Percentiles rank a stretch among this genome's conserved stretches.
Conservation (phyloP, 2,329 filamentous ascomycete genomes). For the Cladosporium sp. region DNA sequence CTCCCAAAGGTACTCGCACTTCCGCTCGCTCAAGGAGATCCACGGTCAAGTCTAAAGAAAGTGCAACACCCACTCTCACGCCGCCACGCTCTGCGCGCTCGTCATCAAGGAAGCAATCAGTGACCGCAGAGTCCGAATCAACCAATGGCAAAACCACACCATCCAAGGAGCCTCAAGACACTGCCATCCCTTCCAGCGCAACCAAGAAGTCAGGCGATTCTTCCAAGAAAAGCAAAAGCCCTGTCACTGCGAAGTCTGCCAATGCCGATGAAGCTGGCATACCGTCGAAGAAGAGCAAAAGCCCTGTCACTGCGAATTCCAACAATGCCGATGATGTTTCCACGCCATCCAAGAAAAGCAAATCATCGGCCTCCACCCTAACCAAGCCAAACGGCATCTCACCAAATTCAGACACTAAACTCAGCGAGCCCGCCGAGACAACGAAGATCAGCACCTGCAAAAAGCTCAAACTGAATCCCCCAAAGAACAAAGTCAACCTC, state of each 20-base stretch:
- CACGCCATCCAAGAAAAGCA: neutral
- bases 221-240: neutral
- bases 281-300: neutral
- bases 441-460: slow-evolving; percentile 18
- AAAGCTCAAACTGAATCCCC: slow-evolving; percentile 13
- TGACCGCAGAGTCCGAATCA: neutral
- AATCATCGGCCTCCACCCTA: neutral
- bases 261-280: no score
- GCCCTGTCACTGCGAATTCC: neutral
- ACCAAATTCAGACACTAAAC: neutral
- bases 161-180: neutral
- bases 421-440: neutral
- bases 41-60: neutral
- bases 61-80: neutral
- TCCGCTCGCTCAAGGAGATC: neutral
- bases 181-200: neutral
- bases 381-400: neutral
- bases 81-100: neutral
- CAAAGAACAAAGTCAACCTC: neutral
- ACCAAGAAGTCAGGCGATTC: neutral
- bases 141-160: no score
- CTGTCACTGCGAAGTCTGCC: no score
- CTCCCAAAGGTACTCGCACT: neutral
- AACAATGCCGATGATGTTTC: no score
- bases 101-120: neutral